phyloP scores from a whole-genome alignment of 495 filamentous ascomycete genomes.

The Friedmanniomyces simplex region DNA sequence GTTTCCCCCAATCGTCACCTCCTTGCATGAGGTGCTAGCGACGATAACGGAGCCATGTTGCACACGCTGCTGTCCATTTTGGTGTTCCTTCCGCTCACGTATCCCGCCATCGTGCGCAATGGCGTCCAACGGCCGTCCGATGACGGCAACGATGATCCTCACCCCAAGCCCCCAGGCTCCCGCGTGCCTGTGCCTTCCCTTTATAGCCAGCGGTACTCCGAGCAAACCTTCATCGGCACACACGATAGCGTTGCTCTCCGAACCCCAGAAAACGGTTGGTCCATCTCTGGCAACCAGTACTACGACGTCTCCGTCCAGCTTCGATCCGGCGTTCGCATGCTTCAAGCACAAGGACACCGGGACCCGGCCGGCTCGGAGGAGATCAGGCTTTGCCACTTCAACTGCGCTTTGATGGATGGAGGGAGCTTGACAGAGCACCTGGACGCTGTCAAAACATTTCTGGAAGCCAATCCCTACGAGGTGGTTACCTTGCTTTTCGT shows the following conservation, averaged over 20 bases:
- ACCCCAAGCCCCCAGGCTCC: slow-evolving; percentile 4
- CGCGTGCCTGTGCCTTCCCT: neutral
- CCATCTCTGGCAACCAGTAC: slow-evolving; percentile 17
- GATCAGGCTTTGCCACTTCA: slow-evolving; percentile 17
- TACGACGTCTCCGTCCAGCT: slow-evolving; percentile 14
- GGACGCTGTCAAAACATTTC: neutral
- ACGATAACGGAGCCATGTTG: neutral
- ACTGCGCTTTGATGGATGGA: slow-evolving; percentile 20
- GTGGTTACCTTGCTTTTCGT: slow-evolving; percentile 17
- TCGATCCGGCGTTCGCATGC: slow-evolving; percentile 7
- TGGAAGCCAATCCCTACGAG: slow-evolving; percentile 10
- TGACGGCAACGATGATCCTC: neutral
- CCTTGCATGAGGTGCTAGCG: neutral
- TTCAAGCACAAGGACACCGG: slow-evolving; percentile 17
- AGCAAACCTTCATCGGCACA: slow-evolving; percentile 15
- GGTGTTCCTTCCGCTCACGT: neutral
- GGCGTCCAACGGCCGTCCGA: too few species aligned
- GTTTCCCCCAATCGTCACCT: neutral
- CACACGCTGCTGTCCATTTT: neutral
- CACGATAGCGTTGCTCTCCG: slow-evolving; percentile 8
- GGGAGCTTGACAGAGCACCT: slow-evolving; percentile 10
- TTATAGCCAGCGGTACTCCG: slow-evolving; percentile 8
- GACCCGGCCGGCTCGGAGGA: slow-evolving; percentile 1
- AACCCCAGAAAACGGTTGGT: slow-evolving; percentile 14
- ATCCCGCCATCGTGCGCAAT: neutral